Evolutionary conservation across 495 filamentous ascomycete genomes (phyloP), one percentile per base, ranked within the genome.

Genomic region (Penicillium pulvis): DNA sequence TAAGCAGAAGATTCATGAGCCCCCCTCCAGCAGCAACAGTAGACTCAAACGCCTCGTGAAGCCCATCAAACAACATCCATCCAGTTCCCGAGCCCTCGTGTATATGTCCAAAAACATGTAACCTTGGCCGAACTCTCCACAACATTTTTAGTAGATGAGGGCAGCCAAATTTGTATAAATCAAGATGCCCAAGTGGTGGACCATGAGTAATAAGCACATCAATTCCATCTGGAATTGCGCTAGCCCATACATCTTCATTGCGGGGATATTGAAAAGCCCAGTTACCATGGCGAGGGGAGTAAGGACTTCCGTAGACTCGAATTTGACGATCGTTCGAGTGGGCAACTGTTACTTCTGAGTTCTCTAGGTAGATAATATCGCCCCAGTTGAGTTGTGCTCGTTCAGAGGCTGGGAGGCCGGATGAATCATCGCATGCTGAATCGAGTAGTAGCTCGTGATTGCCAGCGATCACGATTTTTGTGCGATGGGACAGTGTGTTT

Each of bases 161-260:
- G 62, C 87, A 91, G 14, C 90, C 90, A 35, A 85, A 67, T 1
- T 68, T 75, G 3, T 63, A 57, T 9, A 82, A 64, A 67, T 93
- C 90, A 10, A 86, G 80, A 67, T 93, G 90, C 62, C 81, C 80
- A 62, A 76, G 75, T 64, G 71, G 65, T 17, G 71, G 72, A 5
- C 81, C 80, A 66, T 95, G 90, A n/a, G 91, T 93, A 23, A 94
- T 72, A 2, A 94, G 75, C 23, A 94, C 76, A 57, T 92, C 89
- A 1, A 82, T 85, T 55, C 85, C 81, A n/a, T 75, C 61, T 1
- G 90, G 89, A 9, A 93, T 77, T 6, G 24, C 64, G 35, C 41
- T 31, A 36, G 55, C 48, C 73, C 67, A 73, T 36, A 70, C 19
- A 51, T 72, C 65, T 42, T 69, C 23, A 24, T 44, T 26, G 33